A percentile compares a stretch with the other conserved stretches of the same genome.
phyloP scores from a whole-genome alignment of 306 rosid genomes.

The Abrus precatorius region DNA sequence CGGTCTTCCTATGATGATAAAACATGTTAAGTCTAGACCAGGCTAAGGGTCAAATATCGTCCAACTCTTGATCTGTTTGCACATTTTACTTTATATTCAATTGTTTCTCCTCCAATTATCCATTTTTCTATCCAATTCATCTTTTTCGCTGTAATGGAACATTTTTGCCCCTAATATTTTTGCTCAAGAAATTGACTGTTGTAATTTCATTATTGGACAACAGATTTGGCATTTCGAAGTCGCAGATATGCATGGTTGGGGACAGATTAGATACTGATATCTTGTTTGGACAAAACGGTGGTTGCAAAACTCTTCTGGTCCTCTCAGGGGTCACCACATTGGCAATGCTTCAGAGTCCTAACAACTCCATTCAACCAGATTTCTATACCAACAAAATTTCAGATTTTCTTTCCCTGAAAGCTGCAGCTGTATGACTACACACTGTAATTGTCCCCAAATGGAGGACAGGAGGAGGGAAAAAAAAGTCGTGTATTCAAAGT shows the following conservation, averaged over 20 bases:
- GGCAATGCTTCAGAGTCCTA: slow-evolving; percentile 77
- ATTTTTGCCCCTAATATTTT: neutral
- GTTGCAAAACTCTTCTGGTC: slow-evolving; percentile 96
- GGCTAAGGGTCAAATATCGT: too few relatives aligned
- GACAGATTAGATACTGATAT: slow-evolving; percentile 97
- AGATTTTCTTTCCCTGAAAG: slow-evolving; percentile 80
- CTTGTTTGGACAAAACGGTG: slow-evolving; percentile 97
- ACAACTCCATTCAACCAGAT: slow-evolving; percentile 88
- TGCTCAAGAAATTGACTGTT: slow-evolving; percentile 29
- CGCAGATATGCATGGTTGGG: slow-evolving; percentile 97
- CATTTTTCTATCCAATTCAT: neutral
- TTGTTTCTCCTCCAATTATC: neutral
- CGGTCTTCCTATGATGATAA: neutral
- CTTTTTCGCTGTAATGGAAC: neutral
- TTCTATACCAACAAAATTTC: slow-evolving; percentile 89
- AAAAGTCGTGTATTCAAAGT: slow-evolving; percentile 12
- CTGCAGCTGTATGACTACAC: slow-evolving; percentile 71
- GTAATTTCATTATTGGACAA: slow-evolving; percentile 39
- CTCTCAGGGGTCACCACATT: slow-evolving; percentile 88
- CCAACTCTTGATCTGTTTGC: neutral
- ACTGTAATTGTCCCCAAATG: neutral
- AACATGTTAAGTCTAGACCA: neutral
- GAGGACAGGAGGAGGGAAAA: neutral
- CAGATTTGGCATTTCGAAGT: slow-evolving; percentile 90
- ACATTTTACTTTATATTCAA: neutral